A percentile compares a stretch with the other conserved stretches of the same genome.
Evolutionary conservation across 2,329 filamentous ascomycete genomes (phyloP).

Genomic region (Trichoderma polysporum): DNA sequence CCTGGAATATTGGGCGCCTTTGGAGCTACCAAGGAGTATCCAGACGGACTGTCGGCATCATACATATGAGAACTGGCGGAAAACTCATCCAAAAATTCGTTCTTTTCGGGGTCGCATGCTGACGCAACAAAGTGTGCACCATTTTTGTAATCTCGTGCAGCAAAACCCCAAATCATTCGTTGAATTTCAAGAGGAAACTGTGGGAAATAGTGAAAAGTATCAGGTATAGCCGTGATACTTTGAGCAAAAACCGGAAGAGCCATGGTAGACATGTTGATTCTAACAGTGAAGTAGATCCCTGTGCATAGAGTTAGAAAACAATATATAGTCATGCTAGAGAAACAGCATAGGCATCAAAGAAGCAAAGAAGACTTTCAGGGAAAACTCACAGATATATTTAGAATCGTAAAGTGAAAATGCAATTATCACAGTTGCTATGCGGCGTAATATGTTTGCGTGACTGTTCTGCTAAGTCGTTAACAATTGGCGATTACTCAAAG

Average conservation of each 20-base stretch:
- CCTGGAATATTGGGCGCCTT: not conserved
- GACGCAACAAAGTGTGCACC: not conserved
- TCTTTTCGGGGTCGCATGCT: not conserved
- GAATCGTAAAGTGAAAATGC: too few species aligned
- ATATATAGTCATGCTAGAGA: not conserved
- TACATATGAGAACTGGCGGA: too few species aligned
- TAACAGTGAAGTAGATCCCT: not conserved
- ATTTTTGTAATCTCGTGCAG: not conserved
- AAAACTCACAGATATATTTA: not conserved
- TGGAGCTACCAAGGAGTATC: not conserved
- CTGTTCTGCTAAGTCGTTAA: too few species aligned
- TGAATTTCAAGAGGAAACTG: not conserved
- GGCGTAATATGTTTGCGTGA: too few species aligned
- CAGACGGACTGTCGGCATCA: not conserved
- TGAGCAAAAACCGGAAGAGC: not conserved
- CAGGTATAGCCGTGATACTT: too few species aligned
- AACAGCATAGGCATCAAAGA: too few species aligned
- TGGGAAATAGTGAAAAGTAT: not conserved
- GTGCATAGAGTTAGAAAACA: not conserved
- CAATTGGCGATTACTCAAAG: too few species aligned
- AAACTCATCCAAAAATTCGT: too few species aligned
- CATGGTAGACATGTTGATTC: too few species aligned
- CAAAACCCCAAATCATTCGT: not conserved
- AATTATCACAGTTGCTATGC: too few species aligned
- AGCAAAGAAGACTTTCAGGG: not conserved